Conservation (phyloP, 73 alveolate genomes). For the Paramecium octaurelia region DNA sequence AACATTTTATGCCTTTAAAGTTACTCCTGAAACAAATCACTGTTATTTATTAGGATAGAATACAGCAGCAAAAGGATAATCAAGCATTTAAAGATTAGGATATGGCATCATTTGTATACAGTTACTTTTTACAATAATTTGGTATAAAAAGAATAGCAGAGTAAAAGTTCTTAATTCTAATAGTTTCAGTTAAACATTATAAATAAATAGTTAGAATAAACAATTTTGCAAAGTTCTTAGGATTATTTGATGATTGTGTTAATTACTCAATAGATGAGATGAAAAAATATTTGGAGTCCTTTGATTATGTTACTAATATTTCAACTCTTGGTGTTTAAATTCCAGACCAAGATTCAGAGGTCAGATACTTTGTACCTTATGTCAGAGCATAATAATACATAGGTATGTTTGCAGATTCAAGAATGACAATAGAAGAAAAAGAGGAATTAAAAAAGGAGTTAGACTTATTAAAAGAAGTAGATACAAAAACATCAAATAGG, state of each 20-base stretch:
- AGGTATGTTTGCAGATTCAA: conserved; percentile 53
- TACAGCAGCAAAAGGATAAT: neutral
- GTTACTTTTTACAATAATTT: conserved; percentile 14
- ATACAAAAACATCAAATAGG: neutral
- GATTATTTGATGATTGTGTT: conserved; percentile 35
- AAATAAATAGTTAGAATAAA: conserved; percentile 24
- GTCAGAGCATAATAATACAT: conserved; percentile 33
- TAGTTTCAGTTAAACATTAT: conserved; percentile 56
- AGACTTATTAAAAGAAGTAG: conserved; percentile 45
- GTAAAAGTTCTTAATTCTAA: conserved; percentile 37
- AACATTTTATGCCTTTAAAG: conserved; percentile 30
- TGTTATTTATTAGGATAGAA: conserved; percentile 23
- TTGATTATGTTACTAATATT: conserved; percentile 44
- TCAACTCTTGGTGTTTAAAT: neutral
- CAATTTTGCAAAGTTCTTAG: conserved; percentile 54
- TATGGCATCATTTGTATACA: conserved; percentile 42
- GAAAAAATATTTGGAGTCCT: conserved; percentile 48
- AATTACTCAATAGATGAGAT: conserved; percentile 49
- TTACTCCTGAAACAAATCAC: conserved; percentile 4
- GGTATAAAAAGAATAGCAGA: conserved; percentile 61
- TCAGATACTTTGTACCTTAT: conserved; percentile 45
- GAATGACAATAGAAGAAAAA: conserved; percentile 61
- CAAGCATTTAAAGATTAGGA: neutral
- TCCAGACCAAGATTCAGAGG: conserved; percentile 1
- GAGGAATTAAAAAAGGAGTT: conserved; percentile 56